Conservation (phyloP, 306 rosid species). For the Glycine latifolia region DNA sequence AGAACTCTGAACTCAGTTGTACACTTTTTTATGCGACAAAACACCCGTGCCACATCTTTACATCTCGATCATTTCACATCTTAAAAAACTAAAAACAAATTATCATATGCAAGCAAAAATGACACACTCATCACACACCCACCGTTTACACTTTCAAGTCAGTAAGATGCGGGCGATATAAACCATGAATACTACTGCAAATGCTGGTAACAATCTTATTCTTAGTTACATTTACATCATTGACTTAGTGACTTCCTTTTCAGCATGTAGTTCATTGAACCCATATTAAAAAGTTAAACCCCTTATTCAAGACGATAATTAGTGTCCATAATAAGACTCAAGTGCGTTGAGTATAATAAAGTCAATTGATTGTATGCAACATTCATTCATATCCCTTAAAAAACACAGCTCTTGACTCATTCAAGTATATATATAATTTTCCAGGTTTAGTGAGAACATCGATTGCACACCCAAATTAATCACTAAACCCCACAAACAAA, state of each 20-base stretch:
- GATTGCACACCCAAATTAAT: background rate
- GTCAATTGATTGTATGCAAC: background rate
- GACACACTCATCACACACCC: too few species aligned
- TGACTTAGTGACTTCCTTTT: too few species aligned
- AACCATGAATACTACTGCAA: background rate
- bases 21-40: conserved; percentile 12
- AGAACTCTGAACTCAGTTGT: background rate
- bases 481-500: background rate
- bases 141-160: background rate
- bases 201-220: background rate
- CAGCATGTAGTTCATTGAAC: background rate
- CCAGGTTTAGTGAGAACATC: background rate
- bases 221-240: background rate
- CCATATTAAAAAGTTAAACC: background rate
- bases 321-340: background rate
- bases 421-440: background rate
- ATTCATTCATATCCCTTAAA: too few species aligned
- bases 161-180: background rate
- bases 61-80: background rate
- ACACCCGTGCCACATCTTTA: background rate
- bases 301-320: background rate
- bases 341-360: background rate
- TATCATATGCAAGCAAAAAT: too few species aligned
- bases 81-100: too few species aligned
- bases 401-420: conserved; percentile 15